Base-by-base conservation (phyloP, 176 grass and related monocot species). In the Coix lacrymajobi region DNA sequence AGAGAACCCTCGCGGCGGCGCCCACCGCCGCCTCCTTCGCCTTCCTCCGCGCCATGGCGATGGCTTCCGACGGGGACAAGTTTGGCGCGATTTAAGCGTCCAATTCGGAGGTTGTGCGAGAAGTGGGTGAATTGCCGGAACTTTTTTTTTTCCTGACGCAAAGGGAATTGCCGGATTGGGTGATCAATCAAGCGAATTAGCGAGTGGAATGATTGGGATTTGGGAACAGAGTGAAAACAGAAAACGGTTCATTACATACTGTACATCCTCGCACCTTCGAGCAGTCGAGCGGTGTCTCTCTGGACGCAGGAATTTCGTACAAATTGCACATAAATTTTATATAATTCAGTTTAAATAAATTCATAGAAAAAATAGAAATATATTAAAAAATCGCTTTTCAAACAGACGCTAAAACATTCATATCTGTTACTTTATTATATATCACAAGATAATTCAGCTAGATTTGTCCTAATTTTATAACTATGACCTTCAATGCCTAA, bases 21-120 rank as follows among this genome's bases (percentile, higher is more conserved):
- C 90, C 87, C 34, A 94, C 90, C 11, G 87, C 76, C 37, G 83
- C 92, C 74, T 86, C 91, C 83, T 97, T 89, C 54, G 86, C 92
- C 83, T 85, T 92, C 40, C 60, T 67, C 88, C 71, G 82, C 41
- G 72, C 75, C 86, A 88, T 83, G 44, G 34, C 41, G 11, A 34
- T 28, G 44, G 24, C 67, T 73, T 65, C 24, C 4, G 24, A 66
- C 2, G 75, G 76, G n/a, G 24, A 17, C 7, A 25, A 57, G 34
- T 37, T 69, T 34, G 69, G 19, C 49, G 69, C 16, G 52, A 41
- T 61, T 11, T 9, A 11, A 11, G 52, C 3, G 52, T 2, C 38
- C 16, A 36, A 58, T 76, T 39, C 4, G 32, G 51, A 76, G 33
- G 31, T 34, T 4, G 22, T 30, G 43, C 17, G 33, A 32, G 70